Conservation (phyloP, 2,329 filamentous ascomycete species). For the Talaromyces funiculosus region DNA sequence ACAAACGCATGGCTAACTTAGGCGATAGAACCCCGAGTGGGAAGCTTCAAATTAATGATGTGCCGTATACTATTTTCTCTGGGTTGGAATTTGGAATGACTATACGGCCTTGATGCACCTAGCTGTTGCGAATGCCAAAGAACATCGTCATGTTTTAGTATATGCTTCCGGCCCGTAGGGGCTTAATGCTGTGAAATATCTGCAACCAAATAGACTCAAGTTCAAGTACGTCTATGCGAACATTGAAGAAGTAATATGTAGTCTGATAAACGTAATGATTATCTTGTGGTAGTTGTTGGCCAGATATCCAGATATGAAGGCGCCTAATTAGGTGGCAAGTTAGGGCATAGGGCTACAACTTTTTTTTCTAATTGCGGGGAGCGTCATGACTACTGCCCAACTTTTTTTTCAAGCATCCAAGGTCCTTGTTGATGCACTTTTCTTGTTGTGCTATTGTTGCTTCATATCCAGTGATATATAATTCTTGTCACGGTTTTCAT, state of each 20-base stretch:
- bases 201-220: conserved; percentile 9
- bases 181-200: conserved; percentile 7
- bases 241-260: background rate
- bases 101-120: background rate
- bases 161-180: background rate
- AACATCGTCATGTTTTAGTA: background rate
- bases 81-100: background rate
- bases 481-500: conserved; percentile 17
- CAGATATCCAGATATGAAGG: background rate
- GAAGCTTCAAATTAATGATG: conserved; percentile 33
- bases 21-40: conserved; percentile 43
- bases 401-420: conserved; percentile 8
- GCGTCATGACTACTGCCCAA: conserved; percentile 8
- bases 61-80: background rate
- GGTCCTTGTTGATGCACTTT: background rate
- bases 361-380: conserved; percentile 25
- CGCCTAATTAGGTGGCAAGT: conserved; percentile 19
- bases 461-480: background rate
- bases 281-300: background rate
- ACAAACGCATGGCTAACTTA: conserved; percentile 21
- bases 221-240: background rate
- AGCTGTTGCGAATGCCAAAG: background rate
- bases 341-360: conserved; percentile 37
- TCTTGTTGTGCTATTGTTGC: background rate
- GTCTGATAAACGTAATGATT: too few species aligned